phyloP scores from a whole-genome alignment of 1,284 basidiomycete genomes.

The Quambalaria eucalypti region DNA sequence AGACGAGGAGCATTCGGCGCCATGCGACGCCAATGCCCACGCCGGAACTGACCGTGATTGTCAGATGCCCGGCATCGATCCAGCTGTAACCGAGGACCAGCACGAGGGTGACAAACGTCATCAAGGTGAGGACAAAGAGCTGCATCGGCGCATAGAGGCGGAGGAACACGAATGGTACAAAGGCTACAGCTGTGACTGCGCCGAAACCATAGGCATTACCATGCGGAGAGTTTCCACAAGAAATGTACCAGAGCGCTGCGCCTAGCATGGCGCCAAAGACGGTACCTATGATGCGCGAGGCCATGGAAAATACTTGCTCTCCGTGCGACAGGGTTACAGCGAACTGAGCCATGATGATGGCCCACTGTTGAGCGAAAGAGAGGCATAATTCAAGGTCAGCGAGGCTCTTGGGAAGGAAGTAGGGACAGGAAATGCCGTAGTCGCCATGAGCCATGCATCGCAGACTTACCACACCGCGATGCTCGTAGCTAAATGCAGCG shows the following conservation, averaged over 20 bases:
- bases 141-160: conserved; percentile 53
- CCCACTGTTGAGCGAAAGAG: conserved; percentile 48
- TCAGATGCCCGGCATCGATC: conserved; percentile 54
- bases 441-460: not conserved
- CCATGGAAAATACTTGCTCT: conserved; percentile 47
- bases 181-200: conserved; percentile 53
- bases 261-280: conserved; percentile 52
- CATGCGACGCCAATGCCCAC: conserved; percentile 56
- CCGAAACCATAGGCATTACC: conserved; percentile 59
- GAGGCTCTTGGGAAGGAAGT: no score
- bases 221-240: conserved; percentile 51
- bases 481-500: not conserved
- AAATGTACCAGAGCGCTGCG: conserved; percentile 57
- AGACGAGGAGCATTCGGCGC: conserved; percentile 50
- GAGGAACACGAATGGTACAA: conserved; percentile 55
- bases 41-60: conserved; percentile 52
- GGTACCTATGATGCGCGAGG: conserved; percentile 54
- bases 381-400: not conserved
- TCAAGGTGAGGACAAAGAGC: conserved; percentile 42
- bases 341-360: conserved; percentile 61
- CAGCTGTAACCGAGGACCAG: conserved; percentile 58
- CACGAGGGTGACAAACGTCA: conserved; percentile 11
- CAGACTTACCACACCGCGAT: not conserved
- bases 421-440: no score
- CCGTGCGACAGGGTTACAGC: conserved; percentile 55